Conservation (phyloP, 2,329 filamentous ascomycete species). For the Spiromastix sp. region DNA sequence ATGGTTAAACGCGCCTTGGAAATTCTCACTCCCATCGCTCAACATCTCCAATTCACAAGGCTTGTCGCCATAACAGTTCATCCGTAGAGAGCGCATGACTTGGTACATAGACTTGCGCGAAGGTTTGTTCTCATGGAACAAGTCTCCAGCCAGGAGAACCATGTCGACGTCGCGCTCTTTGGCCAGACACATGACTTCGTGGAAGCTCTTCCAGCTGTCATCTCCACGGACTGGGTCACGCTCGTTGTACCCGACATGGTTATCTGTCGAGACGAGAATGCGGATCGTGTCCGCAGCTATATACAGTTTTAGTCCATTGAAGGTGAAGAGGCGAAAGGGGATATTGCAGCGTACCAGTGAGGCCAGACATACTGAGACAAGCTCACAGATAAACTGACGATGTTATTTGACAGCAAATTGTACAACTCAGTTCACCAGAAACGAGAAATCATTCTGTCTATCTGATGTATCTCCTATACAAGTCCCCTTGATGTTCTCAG, state of each 20-base stretch:
- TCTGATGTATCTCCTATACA: too few species aligned
- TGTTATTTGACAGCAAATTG: background rate
- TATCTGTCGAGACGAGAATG: constrained; percentile 89
- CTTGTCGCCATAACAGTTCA: constrained; percentile 91
- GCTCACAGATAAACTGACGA: background rate
- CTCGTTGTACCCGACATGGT: constrained; percentile 95
- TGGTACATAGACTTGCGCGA: constrained; percentile 94
- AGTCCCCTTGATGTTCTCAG: too few species aligned
- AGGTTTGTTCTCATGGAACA: constrained; percentile 98
- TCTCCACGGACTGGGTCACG: constrained; percentile 88
- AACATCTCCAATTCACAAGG: constrained; percentile 92
- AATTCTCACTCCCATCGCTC: constrained; percentile 84
- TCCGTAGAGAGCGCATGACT: constrained; percentile 86
- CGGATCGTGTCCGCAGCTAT: constrained; percentile 72
- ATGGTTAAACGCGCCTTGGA: constrained; percentile 79
- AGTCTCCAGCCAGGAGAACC: constrained; percentile 86
- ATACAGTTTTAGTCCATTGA: background rate
- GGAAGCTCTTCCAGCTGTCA: constrained; percentile 92
- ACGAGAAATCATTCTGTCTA: too few species aligned
- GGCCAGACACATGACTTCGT: constrained; percentile 87
- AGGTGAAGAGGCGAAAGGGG: background rate
- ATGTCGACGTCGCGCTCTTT: constrained; percentile 89
- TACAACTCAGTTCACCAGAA: too few species aligned
- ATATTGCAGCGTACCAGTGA: constrained; percentile 17
- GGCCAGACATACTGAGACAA: constrained; percentile 16